These are phyloP conservation scores for Colletotrichum sp. DNA, from an alignment of 2,329 filamentous ascomycete genomes.

Conservation along the genomic window DNA sequence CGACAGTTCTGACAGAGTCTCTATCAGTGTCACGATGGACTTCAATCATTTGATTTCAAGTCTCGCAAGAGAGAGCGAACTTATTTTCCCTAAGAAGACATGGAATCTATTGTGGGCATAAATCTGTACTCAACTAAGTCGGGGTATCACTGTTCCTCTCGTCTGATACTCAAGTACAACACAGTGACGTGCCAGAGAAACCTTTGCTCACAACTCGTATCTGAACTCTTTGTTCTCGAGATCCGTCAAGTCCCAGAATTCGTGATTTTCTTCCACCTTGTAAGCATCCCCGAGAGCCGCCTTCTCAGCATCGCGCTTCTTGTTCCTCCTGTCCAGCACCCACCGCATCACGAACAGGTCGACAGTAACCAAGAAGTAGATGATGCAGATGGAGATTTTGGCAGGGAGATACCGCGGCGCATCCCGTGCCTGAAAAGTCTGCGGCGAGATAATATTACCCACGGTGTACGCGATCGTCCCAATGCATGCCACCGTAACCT, in stretches of 20 bases:
- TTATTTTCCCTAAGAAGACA: not conserved
- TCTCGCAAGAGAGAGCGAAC: not conserved
- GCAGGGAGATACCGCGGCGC: slow-evolving; percentile 58
- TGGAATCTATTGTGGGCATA: not conserved
- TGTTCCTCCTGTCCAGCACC: slow-evolving; percentile 37
- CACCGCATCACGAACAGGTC: slow-evolving; percentile 41
- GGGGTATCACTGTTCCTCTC: not conserved
- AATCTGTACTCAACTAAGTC: not conserved
- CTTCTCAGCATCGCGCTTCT: slow-evolving; percentile 25
- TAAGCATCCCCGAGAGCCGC: slow-evolving; percentile 57
- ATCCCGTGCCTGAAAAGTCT: slow-evolving; percentile 56
- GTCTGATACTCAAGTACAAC: not conserved
- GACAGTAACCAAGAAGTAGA: slow-evolving; percentile 55
- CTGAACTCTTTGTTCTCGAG: slow-evolving; percentile 69
- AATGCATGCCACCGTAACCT: slow-evolving; percentile 62
- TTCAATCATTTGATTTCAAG: not conserved
- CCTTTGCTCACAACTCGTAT: not conserved
- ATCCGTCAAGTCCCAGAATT: slow-evolving; percentile 69
- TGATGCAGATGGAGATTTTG: slow-evolving; percentile 61
- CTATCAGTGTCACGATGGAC: not conserved
- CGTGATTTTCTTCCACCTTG: slow-evolving; percentile 51
- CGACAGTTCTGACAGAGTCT: not conserved
- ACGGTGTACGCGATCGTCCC: slow-evolving; percentile 61
- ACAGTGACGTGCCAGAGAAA: not conserved
- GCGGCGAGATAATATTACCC: slow-evolving; percentile 61